Evolutionary conservation across 345 rosid genomes (phyloP).

Genomic region (Eucalyptus leucophloia): DNA sequence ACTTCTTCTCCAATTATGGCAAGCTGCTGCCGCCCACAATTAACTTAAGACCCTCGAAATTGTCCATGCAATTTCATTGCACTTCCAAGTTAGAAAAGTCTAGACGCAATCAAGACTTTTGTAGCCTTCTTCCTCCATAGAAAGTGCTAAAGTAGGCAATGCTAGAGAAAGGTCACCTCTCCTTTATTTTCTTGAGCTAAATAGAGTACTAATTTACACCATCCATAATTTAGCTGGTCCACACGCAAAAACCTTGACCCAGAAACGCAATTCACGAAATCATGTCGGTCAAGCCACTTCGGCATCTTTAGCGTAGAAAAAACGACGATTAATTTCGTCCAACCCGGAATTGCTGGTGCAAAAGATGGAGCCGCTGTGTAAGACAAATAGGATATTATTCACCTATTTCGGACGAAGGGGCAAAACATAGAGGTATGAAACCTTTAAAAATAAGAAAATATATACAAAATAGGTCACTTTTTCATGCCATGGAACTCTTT

Average conservation of each 20-base stretch:
- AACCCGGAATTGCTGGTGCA: neutral
- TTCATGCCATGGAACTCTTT: neutral
- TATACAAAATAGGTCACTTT: neutral
- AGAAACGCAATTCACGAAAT: neutral
- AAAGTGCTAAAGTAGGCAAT: neutral
- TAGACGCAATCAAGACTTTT: neutral
- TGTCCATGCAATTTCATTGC: neutral
- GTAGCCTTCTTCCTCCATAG: neutral
- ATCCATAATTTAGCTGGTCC: neutral
- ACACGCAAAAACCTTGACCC: neutral
- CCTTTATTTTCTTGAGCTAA: neutral
- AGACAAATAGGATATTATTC: neutral
- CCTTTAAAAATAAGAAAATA: neutral
- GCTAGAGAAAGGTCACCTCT: neutral
- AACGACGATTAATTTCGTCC: neutral
- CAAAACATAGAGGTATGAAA: neutral
- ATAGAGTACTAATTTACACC: neutral
- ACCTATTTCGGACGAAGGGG: neutral
- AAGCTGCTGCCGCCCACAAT: neutral
- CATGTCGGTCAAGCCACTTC: neutral
- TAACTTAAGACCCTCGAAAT: neutral
- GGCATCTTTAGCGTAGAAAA: neutral
- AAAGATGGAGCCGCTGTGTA: neutral
- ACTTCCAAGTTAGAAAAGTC: neutral
- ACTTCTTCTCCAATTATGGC: neutral